A percentile compares a stretch with the other conserved stretches of the same genome.
These are phyloP conservation scores for Boletus calvinii DNA, from an alignment of 1,284 basidiomycete genomes.

Conservation along the genomic window DNA sequence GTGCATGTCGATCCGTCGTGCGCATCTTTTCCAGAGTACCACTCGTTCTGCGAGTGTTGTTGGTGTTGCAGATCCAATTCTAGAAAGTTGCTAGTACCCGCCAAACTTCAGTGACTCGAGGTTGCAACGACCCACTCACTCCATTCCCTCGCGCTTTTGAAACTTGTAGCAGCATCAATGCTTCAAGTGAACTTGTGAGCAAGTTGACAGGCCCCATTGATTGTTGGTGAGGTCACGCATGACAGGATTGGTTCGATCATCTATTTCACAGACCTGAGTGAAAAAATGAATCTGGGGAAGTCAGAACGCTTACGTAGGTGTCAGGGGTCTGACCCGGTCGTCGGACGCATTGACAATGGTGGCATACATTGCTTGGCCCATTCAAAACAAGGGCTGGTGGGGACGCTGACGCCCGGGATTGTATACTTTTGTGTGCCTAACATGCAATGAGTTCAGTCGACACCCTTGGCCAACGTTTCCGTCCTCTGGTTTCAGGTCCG, in stretches of 20 bases:
- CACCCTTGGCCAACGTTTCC: neutral
- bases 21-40: neutral
- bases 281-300: slow-evolving; percentile 13
- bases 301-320: slow-evolving; percentile 15
- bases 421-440: neutral
- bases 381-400: neutral
- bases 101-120: too few relatives aligned
- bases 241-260: neutral
- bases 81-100: neutral
- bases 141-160: neutral
- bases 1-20: neutral
- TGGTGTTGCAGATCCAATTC: neutral
- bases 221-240: neutral
- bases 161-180: neutral
- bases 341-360: neutral
- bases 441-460: neutral
- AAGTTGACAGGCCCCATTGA: neutral
- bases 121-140: too few relatives aligned
- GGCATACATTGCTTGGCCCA: neutral
- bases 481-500: slow-evolving; percentile 1
- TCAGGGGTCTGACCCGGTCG: neutral
- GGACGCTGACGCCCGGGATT: too few relatives aligned
- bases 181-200: neutral
- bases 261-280: neutral
- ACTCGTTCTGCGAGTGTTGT: too few relatives aligned